Evolutionary conservation across 371 early-diverging fungal genomes (phyloP), one percentile per base, ranked within the genome.

Genomic region (Blakeslea trispora): DNA sequence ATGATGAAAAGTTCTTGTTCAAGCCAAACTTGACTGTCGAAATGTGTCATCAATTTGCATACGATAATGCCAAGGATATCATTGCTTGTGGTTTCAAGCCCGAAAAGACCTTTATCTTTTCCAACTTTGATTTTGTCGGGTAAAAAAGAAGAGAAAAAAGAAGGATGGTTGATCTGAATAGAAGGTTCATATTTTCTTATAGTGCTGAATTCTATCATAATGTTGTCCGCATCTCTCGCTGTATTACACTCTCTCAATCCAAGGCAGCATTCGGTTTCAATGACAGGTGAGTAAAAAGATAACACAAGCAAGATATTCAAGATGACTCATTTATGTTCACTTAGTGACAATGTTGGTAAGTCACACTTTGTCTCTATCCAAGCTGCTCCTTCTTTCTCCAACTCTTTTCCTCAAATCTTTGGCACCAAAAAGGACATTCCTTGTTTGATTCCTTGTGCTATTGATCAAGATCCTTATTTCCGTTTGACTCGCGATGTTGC

Each of bases 381-480:
- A 80, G 93, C 95, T 11, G 92, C 97, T 0, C 99, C 99, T 10
- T 91, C 96, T 1, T 92, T 98, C 70, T 93, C 94, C 66, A 94
- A 91, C 77, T 80, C 92, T 6, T 98, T 98, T 84, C 96, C 96
- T 28, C 88, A 91, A 47, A 95, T 98, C 61, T 98, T 97, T 81
- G 97, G 97, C 22, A 65, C 69, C 10, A 91, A 91, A 63, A 87
- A 85, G 45, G 93, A 96, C 63, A 88, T 94, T 53, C 97, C 96
- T 10, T 97, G 97, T 74, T 75, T 99, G 72, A 98, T 99, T 65
- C 99, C 99, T 18, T 95, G 95, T 71, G 99, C 99, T 41, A 98
- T 99, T 64, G 99, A 99, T 72, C 99, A 99, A 83, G 99, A 99
- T 68, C 99, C 99, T 55, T 99, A 98, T 82, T 99, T 99, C 87